phyloP scores from a whole-genome alignment of 192 early-diverging fungal genomes.

The Gaertneriomyces sp. region DNA sequence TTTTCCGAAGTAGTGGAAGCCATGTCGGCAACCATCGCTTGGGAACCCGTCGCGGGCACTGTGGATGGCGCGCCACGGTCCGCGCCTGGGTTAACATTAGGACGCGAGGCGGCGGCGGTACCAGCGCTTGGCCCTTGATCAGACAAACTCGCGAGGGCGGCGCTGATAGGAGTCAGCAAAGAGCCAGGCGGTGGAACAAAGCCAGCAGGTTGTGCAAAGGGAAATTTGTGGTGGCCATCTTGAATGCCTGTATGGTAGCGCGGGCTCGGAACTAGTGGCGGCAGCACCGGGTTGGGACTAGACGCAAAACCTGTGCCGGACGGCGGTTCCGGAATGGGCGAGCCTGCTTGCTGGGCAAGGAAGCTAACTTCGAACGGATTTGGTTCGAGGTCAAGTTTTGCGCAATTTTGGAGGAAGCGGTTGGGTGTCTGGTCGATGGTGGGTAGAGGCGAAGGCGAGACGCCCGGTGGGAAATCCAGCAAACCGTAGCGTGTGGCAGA shows the following conservation, averaged over 20 bases:
- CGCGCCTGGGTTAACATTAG: too few species aligned
- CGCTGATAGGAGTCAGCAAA: conserved; percentile 20
- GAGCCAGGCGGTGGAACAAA: conserved; percentile 23
- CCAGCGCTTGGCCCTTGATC: neutral
- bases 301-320: conserved; percentile 28
- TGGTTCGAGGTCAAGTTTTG: conserved; percentile 77
- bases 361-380: conserved; percentile 90
- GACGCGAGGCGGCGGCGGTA: neutral
- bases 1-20: too few species aligned
- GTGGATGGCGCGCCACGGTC: too few species aligned
- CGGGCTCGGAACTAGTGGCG: conserved; percentile 44
- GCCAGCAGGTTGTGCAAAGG: conserved; percentile 7
- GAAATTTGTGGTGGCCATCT: conserved; percentile 9
- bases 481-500: conserved; percentile 50
- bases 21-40: too few species aligned
- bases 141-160: conserved; percentile 14
- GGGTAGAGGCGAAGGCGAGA: conserved; percentile 36
- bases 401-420: conserved; percentile 19
- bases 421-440: conserved; percentile 44
- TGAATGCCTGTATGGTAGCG: conserved; percentile 4
- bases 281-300: conserved; percentile 61
- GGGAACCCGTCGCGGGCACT: too few species aligned
- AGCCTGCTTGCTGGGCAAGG: conserved; percentile 38
- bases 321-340: conserved; percentile 16
- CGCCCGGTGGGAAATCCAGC: conserved; percentile 38